Evolutionary conservation across 164 flowering plant genomes (phyloP).

Genomic region (Vitis vinifera): DNA sequence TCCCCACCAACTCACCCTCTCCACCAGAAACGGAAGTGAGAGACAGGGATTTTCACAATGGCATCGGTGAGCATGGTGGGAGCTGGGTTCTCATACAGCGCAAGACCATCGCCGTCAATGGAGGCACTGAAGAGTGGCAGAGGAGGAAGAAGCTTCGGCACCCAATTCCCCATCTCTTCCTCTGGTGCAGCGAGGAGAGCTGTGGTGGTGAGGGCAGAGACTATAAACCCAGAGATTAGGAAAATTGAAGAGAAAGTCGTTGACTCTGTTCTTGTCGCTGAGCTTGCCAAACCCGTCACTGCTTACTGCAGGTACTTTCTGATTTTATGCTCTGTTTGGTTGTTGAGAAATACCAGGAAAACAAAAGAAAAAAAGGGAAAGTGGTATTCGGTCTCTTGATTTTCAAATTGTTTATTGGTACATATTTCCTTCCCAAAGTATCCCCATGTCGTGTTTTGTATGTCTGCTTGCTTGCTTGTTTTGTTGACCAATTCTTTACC

Average conservation of each 20-base stretch:
- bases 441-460: no score
- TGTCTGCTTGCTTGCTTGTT: no score
- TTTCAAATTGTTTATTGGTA: no score
- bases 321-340: background rate
- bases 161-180: background rate
- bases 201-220: conserved; percentile 57
- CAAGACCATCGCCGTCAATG: conserved; percentile 7
- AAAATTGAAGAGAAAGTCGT: conserved; percentile 80
- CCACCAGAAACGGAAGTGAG: background rate
- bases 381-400: no score
- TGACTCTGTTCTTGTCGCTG: conserved; percentile 72
- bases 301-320: conserved; percentile 78
- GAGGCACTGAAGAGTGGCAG: background rate
- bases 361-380: no score
- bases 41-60: conserved; percentile 26
- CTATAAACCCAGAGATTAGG: conserved; percentile 75
- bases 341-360: background rate
- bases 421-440: no score
- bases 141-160: background rate
- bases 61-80: conserved; percentile 34
- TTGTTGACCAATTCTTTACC: no score
- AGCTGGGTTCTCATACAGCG: conserved; percentile 29
- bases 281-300: conserved; percentile 85
- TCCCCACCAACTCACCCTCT: conserved; percentile 1
- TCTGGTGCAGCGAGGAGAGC: conserved; percentile 13